Evolutionary conservation across 2,329 filamentous ascomycete species (phyloP).

Genomic region (Juglanconis oblonga): DNA sequence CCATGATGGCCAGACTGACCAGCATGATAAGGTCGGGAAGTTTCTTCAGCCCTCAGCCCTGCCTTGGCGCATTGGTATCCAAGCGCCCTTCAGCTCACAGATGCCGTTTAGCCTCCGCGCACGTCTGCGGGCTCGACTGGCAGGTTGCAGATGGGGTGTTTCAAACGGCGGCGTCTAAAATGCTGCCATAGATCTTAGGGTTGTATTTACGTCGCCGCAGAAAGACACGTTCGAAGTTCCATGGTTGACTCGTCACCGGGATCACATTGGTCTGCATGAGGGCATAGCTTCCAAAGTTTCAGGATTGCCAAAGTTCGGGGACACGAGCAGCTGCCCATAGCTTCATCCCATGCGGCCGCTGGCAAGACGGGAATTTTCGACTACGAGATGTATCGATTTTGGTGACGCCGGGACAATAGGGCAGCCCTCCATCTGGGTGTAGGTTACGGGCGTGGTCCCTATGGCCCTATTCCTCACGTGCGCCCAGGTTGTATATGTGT

Average conservation of each 20-base stretch:
- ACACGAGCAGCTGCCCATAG: not conserved
- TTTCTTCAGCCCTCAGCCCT: slow-evolving; percentile 7
- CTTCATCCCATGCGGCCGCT: not conserved
- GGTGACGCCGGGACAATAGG: too few species aligned
- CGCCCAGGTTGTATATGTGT: not conserved
- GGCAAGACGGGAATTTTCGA: too few species aligned
- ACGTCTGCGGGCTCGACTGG: slow-evolving; percentile 1
- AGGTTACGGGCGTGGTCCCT: too few species aligned
- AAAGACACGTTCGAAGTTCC: not conserved
- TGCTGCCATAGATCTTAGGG: slow-evolving; percentile 2
- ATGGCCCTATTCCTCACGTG: not conserved
- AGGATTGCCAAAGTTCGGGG: not conserved
- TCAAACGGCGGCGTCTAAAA: slow-evolving; percentile 6
- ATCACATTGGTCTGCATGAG: not conserved
- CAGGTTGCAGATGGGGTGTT: slow-evolving; percentile 6
- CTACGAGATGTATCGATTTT: too few species aligned
- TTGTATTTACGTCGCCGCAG: not conserved
- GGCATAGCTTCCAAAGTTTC: not conserved
- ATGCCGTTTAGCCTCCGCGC: slow-evolving; percentile 3
- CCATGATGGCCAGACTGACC: slow-evolving; percentile 1
- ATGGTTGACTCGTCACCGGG: not conserved
- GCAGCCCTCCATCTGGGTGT: too few species aligned
- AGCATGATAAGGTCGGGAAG: not conserved
- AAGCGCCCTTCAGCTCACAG: slow-evolving; percentile 15
- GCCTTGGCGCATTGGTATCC: slow-evolving; percentile 7